phyloP scores from a whole-genome alignment of 1,284 basidiomycete genomes.

The Cryptococcus sp. region DNA sequence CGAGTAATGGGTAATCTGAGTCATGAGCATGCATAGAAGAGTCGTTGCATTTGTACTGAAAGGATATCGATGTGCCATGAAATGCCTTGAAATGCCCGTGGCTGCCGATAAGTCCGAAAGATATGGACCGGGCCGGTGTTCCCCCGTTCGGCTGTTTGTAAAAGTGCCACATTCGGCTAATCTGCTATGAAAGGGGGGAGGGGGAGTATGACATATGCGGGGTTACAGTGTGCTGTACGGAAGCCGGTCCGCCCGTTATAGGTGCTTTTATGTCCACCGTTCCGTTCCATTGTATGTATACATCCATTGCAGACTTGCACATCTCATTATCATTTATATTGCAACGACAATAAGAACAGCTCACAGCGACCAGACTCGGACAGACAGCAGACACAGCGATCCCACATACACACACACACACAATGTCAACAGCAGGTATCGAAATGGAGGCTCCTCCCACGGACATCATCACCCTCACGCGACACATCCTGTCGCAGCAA shows the following conservation, averaged over 20 bases:
- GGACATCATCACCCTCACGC: slow-evolving; percentile 87
- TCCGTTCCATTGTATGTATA: not conserved
- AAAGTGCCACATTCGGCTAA: too few relatives aligned
- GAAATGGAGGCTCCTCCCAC: slow-evolving; percentile 72
- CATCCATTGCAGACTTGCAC: not conserved
- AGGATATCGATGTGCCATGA: too few relatives aligned
- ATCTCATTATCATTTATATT: not conserved
- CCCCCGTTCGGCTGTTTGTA: not conserved
- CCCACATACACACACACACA: slow-evolving; percentile 1
- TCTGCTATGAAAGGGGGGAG: too few relatives aligned
- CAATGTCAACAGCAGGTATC: slow-evolving; percentile 16
- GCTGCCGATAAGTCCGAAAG: slow-evolving; percentile 1
- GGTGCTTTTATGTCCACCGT: not conserved
- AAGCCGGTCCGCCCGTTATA: not conserved
- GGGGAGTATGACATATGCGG: too few relatives aligned
- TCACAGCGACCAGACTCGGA: not conserved
- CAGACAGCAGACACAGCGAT: not conserved
- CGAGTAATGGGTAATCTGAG: slow-evolving; percentile 5
- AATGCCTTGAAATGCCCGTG: not conserved
- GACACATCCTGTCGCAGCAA: slow-evolving; percentile 84
- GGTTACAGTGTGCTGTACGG: too few relatives aligned
- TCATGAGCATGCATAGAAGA: not conserved
- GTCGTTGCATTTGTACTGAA: too few relatives aligned
- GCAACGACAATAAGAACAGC: not conserved
- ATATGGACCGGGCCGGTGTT: not conserved